A percentile compares a stretch with the other conserved stretches of the same genome.
Conservation (phyloP, 1,284 basidiomycete species). For the Polyporus tsugae region DNA sequence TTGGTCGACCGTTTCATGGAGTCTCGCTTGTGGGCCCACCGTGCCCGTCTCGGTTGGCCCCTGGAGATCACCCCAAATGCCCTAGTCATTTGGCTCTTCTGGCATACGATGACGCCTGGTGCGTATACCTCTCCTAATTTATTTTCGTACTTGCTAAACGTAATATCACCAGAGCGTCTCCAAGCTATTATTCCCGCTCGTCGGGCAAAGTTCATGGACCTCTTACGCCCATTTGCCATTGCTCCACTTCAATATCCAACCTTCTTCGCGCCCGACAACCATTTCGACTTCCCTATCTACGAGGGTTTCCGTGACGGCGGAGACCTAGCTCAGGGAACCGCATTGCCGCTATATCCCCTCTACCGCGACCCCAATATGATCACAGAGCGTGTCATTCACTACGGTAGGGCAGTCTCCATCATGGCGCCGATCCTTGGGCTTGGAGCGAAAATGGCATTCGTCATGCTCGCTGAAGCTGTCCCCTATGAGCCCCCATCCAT, state of each 20-base stretch:
- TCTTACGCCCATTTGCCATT: slow-evolving; percentile 66
- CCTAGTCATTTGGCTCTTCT: slow-evolving; percentile 69
- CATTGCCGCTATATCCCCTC: slow-evolving; percentile 58
- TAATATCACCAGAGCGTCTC: slow-evolving; percentile 52
- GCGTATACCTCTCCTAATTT: slow-evolving; percentile 29
- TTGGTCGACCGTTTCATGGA: slow-evolving; percentile 59
- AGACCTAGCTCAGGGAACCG: slow-evolving; percentile 34
- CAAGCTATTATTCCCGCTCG: slow-evolving; percentile 47
- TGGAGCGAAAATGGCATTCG: slow-evolving; percentile 70
- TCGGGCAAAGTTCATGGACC: slow-evolving; percentile 54
- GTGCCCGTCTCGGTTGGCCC: slow-evolving; percentile 59
- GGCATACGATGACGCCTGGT: slow-evolving; percentile 65
- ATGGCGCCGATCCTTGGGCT: slow-evolving; percentile 58
- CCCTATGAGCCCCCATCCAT: slow-evolving; percentile 54
- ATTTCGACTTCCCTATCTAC: slow-evolving; percentile 60
- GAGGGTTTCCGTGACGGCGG: slow-evolving; percentile 34
- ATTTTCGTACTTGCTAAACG: slow-evolving; percentile 6
- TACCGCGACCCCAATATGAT: slow-evolving; percentile 51
- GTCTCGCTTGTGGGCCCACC: slow-evolving; percentile 53
- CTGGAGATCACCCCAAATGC: slow-evolving; percentile 55
- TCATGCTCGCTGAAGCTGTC: slow-evolving; percentile 61
- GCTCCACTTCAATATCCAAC: slow-evolving; percentile 56
- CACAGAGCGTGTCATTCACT: slow-evolving; percentile 46
- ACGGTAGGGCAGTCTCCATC: slow-evolving; percentile 48
- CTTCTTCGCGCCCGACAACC: slow-evolving; percentile 65